Evolutionary conservation across 78 protist genomes (phyloP).

Genomic region (Dictyostelium brefeldianum): DNA sequence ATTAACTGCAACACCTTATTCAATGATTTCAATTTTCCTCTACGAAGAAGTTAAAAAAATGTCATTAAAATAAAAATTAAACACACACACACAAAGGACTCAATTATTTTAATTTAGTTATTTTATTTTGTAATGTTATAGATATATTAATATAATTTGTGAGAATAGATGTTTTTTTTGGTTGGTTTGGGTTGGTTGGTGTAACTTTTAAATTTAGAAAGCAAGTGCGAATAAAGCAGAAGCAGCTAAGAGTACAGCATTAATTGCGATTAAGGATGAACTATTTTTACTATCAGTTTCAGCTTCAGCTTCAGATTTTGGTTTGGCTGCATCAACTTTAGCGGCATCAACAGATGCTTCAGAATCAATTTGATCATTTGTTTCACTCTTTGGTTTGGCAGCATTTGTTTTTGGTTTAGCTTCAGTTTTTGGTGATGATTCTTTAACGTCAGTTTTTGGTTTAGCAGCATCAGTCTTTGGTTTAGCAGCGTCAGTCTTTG

Average conservation of each 20-base stretch:
- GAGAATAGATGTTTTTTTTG: too few relatives aligned
- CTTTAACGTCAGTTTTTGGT: background rate
- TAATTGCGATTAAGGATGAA: background rate
- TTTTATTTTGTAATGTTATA: background rate
- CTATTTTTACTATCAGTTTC: background rate
- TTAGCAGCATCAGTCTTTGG: background rate
- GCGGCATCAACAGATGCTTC: background rate
- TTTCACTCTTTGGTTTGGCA: background rate
- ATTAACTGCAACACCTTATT: slow-evolving; percentile 57
- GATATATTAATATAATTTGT: background rate
- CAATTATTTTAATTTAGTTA: background rate
- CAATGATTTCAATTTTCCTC: slow-evolving; percentile 61
- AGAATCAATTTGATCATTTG: background rate
- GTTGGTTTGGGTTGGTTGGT: too few relatives aligned
- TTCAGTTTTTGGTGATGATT: background rate
- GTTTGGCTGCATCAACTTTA: too few relatives aligned
- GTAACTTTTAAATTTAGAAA: too few relatives aligned
- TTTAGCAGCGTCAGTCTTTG: background rate
- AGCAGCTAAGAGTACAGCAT: background rate
- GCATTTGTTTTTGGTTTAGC: background rate
- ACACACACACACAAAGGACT: background rate
- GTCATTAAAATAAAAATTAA: slow-evolving; percentile 48
- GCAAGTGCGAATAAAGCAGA: background rate
- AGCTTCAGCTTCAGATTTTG: too few relatives aligned
- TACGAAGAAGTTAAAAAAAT: slow-evolving; percentile 75